Evolutionary conservation across 179 eudicot genomes (phyloP).

Genomic region (Spinacia oleracea): DNA sequence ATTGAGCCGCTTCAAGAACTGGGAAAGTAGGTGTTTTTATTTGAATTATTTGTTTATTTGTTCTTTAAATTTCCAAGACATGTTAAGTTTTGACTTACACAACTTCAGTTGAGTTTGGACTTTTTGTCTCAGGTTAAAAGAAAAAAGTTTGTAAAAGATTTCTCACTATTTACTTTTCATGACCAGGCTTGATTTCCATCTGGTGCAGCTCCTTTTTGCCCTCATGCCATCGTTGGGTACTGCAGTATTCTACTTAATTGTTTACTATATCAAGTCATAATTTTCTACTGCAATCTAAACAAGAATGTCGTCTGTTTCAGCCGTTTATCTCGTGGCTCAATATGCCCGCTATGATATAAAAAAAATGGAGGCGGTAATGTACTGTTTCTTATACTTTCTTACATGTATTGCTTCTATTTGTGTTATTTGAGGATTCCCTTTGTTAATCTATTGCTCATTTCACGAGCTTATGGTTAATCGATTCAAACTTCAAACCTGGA

Average conservation of each 20-base stretch:
- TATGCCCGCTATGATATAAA: constrained; percentile 79
- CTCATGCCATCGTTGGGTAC: constrained; percentile 89
- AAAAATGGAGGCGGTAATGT: constrained; percentile 80
- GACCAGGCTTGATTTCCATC: constrained; percentile 82
- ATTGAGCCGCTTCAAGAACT: neutral
- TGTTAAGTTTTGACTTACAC: neutral
- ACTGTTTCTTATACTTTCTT: neutral
- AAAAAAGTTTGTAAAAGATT: constrained; percentile 10
- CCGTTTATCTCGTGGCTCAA: constrained; percentile 85
- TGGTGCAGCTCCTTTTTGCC: constrained; percentile 85
- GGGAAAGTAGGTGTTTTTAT: neutral
- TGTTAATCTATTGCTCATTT: neutral
- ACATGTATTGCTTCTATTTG: neutral
- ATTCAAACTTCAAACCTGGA: neutral
- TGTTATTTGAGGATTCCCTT: neutral
- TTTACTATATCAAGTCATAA: constrained; percentile 15
- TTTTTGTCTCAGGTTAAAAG: neutral
- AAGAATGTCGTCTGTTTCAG: constrained; percentile 50
- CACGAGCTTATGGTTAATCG: neutral
- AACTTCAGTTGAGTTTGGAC: neutral
- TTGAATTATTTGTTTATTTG: neutral
- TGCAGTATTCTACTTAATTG: constrained; percentile 13
- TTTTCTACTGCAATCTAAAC: constrained; percentile 26
- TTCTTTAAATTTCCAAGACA: neutral
- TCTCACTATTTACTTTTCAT: constrained; percentile 27